Percentiles rank a stretch among this genome's conserved stretches.
Conservation (phyloP, 169 alveolate genomes). For the Eimeria tenella region DNA sequence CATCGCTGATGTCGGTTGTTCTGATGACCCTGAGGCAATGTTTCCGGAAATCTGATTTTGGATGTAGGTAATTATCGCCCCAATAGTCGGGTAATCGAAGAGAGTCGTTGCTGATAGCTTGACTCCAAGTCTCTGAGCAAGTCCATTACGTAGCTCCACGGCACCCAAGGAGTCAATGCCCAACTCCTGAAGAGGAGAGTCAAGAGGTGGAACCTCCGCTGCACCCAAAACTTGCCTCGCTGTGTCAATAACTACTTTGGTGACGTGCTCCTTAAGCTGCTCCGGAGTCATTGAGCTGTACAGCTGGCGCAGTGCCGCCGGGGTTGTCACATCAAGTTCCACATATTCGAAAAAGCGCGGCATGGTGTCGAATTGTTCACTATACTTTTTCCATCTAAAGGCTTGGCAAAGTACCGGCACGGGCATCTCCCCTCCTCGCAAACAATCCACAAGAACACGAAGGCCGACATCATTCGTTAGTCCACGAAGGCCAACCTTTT, state of each 20-base stretch:
- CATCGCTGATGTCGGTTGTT: not conserved
- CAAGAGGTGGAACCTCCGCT: constrained; percentile 61
- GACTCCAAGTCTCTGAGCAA: constrained; percentile 82
- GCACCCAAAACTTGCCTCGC: constrained; percentile 74
- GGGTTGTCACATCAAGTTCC: constrained; percentile 35
- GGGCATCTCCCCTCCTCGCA: constrained; percentile 21
- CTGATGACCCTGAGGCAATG: constrained; percentile 10
- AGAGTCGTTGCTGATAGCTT: constrained; percentile 85
- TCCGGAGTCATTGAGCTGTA: constrained; percentile 56
- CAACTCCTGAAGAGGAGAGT: constrained; percentile 82
- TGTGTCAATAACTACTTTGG: constrained; percentile 48
- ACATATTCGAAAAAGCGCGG: constrained; percentile 63
- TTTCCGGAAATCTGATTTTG: constrained; percentile 49
- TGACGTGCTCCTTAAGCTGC: constrained; percentile 28
- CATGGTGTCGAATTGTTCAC: constrained; percentile 69
- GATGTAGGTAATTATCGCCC: constrained; percentile 81
- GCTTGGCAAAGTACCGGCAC: constrained; percentile 81
- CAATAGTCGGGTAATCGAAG: constrained; percentile 84
- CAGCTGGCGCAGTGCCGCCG: constrained; percentile 22
- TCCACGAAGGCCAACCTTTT: constrained; percentile 81
- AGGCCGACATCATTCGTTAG: constrained; percentile 83
- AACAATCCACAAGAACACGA: constrained; percentile 72
- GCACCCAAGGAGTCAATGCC: constrained; percentile 89
- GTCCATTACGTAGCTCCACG: constrained; percentile 86
- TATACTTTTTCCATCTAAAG: constrained; percentile 81